Base-by-base conservation (phyloP, 805 yeast genomes). In the Wickerhamiella alocasiicola region DNA sequence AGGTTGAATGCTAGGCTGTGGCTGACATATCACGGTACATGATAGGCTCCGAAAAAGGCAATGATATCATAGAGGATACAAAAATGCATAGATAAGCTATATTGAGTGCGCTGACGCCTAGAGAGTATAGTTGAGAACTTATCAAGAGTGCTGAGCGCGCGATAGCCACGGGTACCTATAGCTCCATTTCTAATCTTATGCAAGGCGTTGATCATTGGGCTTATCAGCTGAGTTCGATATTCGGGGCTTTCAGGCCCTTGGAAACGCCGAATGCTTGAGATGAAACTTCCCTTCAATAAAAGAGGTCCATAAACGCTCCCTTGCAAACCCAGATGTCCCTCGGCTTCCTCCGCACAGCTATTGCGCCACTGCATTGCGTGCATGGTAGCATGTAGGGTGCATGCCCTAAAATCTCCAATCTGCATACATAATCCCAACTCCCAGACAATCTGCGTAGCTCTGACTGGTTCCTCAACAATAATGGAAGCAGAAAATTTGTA, bases 401-500 rank as follows among this genome's bases (percentile, higher is more conserved):
- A 23, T 11, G 26, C 26, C 7, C 26, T 11, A 11, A 7, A 7
- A 23, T 23, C 11, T 7, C 26, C 7, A 23, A 23, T 23, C 26
- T 23, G 26, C 13, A 32, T 32, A 13, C 36, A 20, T 32, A 32
- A 32, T 19, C 36, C 9, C 26, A 21, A 17, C 19, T 32, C 26
- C 18, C 4, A 23, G 7, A 23, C 11, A 23, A 23, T 7, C 26
- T 23, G 26, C 11, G 7, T 23, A 7, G 26, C 26, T 7, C 26
- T 23, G 9, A 7, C 26, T 23, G 26, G 11, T 23, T 23, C 26
- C 9, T 23, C 26, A 23, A 31, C 25, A n/a, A n/a, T n/a, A n/a
- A 32, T 32, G 36, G 36, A 32, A 32, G 26, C 20, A 32, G 36
- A 32, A 13, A 25, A 32, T 9, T 12, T 21, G 15, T 20, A 20